These are phyloP conservation scores for Populus ilicifolia DNA, from an alignment of 345 rosid genomes.

Conservation along the genomic window DNA sequence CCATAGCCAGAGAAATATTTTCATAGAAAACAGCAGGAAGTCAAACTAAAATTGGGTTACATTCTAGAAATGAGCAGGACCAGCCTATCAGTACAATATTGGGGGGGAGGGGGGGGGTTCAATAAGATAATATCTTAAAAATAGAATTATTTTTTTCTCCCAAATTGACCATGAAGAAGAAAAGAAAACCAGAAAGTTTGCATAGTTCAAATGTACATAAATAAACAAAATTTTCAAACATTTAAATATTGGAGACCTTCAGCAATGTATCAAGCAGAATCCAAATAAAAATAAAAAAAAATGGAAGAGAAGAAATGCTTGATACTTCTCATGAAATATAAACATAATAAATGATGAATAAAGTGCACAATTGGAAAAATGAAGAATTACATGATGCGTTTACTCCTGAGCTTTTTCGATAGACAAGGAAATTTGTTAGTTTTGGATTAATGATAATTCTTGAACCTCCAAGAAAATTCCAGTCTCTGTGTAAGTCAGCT, in stretches of 20 bases:
- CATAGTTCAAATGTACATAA: background rate
- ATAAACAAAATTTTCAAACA: background rate
- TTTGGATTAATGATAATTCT: constrained; percentile 33
- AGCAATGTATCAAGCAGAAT: background rate
- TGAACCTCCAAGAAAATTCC: constrained; percentile 67
- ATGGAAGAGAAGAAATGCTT: background rate
- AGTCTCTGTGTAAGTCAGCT: constrained; percentile 22
- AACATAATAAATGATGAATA: background rate
- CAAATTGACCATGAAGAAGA: background rate
- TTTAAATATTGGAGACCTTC: background rate
- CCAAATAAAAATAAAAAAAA: background rate
- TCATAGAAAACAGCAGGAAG: background rate
- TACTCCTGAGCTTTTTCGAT: constrained; percentile 33
- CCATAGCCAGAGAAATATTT: background rate
- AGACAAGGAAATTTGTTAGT: constrained; percentile 13
- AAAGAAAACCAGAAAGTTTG: background rate
- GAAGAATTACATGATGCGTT: constrained; percentile 69
- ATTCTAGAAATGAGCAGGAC: background rate
- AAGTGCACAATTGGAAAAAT: background rate
- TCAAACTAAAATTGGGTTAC: background rate
- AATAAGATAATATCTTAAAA: background rate
- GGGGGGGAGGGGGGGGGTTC: background rate
- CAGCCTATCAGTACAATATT: too few relatives aligned
- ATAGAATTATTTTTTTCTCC: background rate
- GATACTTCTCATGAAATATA: background rate